Base-by-base conservation (phyloP, 208 protist species). In the Leishmania tropica region DNA sequence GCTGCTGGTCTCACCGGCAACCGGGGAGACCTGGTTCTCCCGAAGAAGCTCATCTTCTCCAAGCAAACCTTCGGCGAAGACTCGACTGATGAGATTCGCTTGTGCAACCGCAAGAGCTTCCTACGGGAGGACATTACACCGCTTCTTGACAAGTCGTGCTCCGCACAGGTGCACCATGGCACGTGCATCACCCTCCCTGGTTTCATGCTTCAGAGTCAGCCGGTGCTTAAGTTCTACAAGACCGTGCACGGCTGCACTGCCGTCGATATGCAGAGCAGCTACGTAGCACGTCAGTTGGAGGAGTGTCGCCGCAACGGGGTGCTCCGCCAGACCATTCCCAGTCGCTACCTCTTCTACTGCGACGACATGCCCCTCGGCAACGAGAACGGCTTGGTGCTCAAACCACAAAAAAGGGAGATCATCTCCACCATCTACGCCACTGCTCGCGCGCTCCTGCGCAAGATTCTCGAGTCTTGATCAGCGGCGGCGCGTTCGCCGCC, bases 211-310 rank as follows among this genome's bases (percentile, higher is more conserved):
- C 92, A 97, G 62, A 96, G 91, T 80, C 70, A 85, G 40, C 81
- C 88, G 0, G 88, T 95, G n/a, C 81, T 96, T 31, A 90, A 88
- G 68, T 96, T 96, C 70, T 96, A 96, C 85, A 87, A 95, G 78
- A 90, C 87, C 1, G 90, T 97, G 42, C 92, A 95, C 76, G 90
- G 86, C 40, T 95, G 91, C 85, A 91, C 81, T 1, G 80, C 88
- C n/a, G 58, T 96, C 24, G 95, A 97, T 42, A 96, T 96, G 95
- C 90, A 96, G 83, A 94, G 93, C 78, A 96, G 92, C 81, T 96
- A 96, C 79, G 85, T 96, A 28, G 92, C 90, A 28, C 86, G 92
- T 2, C 90, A 94, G 64, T 53, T 97, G 40, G 90, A 96, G 60
- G 90, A 96, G 79, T 92, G 90, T 77, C 89, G 83, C 7, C 83